Evolutionary conservation across 306 rosid genomes (phyloP).

Genomic region (cucumber (Cucumis sativus)): Cucumber_9930_V3 NC_026657.2:11427501-11428000

Average conservation of each 20-base stretch:
- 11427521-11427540: background rate
- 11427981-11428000: background rate
- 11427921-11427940: background rate
- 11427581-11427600: background rate
- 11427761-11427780: background rate
- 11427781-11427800: background rate
- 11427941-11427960: background rate
- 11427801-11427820: background rate
- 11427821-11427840: background rate
- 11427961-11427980: background rate
- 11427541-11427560: too few relatives aligned
- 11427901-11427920: background rate
- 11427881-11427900: too few relatives aligned
- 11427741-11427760: background rate
- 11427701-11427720: background rate
- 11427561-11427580: background rate
- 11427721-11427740: background rate
- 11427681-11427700: background rate
- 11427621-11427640: background rate
- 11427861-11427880: background rate
- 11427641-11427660: background rate
- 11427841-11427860: background rate
- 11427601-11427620: background rate
- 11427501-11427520: background rate
- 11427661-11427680: background rate